Evolutionary conservation across 257 asterid genomes (phyloP).

Genomic region (Echites panduratus): DNA sequence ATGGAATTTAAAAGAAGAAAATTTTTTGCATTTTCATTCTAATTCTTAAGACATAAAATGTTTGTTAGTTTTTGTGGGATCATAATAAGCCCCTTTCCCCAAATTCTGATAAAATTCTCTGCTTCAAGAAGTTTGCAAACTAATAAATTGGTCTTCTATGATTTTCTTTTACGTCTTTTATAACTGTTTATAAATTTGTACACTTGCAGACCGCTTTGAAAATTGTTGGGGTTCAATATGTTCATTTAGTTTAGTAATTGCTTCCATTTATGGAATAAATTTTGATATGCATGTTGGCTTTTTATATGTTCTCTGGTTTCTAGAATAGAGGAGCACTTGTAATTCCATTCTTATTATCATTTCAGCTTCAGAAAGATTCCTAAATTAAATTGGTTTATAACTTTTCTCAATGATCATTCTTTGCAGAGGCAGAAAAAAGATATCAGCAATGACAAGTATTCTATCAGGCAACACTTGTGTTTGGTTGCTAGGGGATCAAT

Average conservation of each 20-base stretch:
- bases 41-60: not conserved
- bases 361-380: not conserved
- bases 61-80: not conserved
- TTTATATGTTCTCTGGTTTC: not conserved
- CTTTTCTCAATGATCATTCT: not conserved
- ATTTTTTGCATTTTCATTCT: not conserved
- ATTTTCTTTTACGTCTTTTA: not conserved
- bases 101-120: not conserved
- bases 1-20: not conserved
- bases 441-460: conserved; percentile 47
- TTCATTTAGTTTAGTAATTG: not conserved
- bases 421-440: not conserved
- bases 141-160: not conserved
- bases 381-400: not conserved
- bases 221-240: not conserved
- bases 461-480: conserved; percentile 47
- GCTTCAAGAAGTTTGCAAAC: not conserved
- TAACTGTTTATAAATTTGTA: not conserved
- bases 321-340: not conserved
- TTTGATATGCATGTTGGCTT: not conserved
- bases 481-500: conserved; percentile 32
- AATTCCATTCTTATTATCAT: not conserved
- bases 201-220: not conserved
- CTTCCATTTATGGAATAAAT: not conserved
- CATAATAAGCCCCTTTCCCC: too few species aligned